Base-by-base conservation (phyloP, 768 basidiomycete species). In the Suillus fuscotomentosus region DNA sequence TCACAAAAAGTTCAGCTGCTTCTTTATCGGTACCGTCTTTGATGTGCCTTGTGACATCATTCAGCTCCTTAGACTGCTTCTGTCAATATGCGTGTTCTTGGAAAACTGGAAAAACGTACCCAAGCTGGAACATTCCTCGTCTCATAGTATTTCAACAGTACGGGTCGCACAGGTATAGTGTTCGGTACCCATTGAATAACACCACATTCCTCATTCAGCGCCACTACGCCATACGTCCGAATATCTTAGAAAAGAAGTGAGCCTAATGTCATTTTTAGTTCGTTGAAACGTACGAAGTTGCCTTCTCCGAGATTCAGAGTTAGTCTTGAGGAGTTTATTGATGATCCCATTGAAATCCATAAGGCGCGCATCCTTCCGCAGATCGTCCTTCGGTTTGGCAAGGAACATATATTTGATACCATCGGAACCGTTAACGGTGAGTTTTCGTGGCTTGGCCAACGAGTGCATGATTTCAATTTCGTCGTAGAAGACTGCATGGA, bases 311-410 rank as follows among this genome's bases (percentile, higher is more conserved):
- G 97, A 94, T 65, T 98, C 96, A 0, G 95, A 94, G 70, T 96
- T 94, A 6, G 92, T 88, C 73, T 96, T 97, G 61, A 99, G 82
- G 8, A 99, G 78, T 73, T 97, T 98, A 78, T 98, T 99, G 78
- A 99, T 95, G 76, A 99, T 95, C 3, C 92, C 86, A 71, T 98
- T 96, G 78, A 99, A 94, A 72, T 99, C 97, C 97, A 99, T 99
- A 61, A 99, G 76, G 6, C 97, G 86, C 0, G 95, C 96, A 71
- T 99, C 97, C 80, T 99, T 99, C 45, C 97, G 85, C 39, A 99
- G 82, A 77, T 99, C 97, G 73, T 99, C 97, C 75, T 95, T 94
- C 9, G 97, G 97, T 75, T 99, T 99, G 60, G 93, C 94, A 8
- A 99, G 82, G 81, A 99, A 98, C 77, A 88, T 89, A 79, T 98